These are phyloP conservation scores for Chrysoporthe cubensis DNA, from an alignment of 2,329 filamentous ascomycete genomes.

Conservation along the genomic window DNA sequence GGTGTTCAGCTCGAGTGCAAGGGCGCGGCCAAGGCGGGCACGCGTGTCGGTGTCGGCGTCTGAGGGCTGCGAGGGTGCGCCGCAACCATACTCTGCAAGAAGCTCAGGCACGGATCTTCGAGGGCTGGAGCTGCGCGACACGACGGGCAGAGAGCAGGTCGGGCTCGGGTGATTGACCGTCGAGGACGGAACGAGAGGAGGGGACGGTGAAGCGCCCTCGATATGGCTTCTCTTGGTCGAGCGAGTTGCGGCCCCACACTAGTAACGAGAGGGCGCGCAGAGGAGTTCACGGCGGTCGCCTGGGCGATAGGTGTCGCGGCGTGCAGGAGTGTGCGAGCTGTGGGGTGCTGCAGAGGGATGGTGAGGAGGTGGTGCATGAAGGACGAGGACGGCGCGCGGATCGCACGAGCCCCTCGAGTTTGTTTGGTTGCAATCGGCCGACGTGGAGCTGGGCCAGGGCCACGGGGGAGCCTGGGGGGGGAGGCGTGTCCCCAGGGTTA, in stretches of 20 bases:
- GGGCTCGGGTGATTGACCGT: background rate
- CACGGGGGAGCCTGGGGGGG: no score
- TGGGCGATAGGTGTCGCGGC: background rate
- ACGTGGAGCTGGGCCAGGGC: conserved; percentile 2
- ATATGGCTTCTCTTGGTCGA: background rate
- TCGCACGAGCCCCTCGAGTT: conserved; percentile 11
- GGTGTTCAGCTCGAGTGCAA: background rate
- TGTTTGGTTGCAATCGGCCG: conserved; percentile 2
- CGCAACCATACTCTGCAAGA: conserved; percentile 19
- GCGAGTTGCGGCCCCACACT: background rate
- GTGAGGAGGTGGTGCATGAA: conserved; percentile 3
- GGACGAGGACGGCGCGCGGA: background rate
- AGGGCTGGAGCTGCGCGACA: background rate
- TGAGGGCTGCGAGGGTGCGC: background rate
- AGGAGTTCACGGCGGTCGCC: conserved; percentile 5
- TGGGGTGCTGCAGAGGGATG: background rate
- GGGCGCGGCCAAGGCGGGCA: background rate
- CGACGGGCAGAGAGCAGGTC: conserved; percentile 3
- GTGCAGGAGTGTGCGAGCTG: background rate
- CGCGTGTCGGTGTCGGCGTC: background rate
- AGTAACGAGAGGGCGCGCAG: background rate
- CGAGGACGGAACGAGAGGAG: background rate
- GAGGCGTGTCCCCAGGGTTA: no score
- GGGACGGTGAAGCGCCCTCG: background rate
- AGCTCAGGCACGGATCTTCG: conserved; percentile 1